Conservation (phyloP, 352 stramenopile species). For the Pythium rhizo-oryzae region DNA sequence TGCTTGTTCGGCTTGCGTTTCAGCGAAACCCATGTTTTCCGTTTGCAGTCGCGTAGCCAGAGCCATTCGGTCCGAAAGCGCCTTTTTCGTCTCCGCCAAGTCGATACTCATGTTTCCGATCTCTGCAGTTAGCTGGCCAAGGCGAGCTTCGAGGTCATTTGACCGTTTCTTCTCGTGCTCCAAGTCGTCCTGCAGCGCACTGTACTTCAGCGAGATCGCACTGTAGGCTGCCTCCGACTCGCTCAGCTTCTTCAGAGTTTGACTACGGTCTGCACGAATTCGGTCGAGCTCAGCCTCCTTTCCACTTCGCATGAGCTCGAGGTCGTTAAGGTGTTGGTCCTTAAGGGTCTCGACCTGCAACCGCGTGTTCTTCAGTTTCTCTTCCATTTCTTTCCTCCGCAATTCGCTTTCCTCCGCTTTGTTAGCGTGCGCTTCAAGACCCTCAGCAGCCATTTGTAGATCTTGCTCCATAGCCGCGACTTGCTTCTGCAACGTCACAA, state of each 20-base stretch:
- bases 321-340: constrained; percentile 58
- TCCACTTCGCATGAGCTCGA: constrained; percentile 62
- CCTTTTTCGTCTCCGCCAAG: constrained; percentile 80
- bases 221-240: constrained; percentile 37
- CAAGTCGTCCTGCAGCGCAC: constrained; percentile 40
- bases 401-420: constrained; percentile 62
- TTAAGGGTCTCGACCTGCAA: constrained; percentile 55
- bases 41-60: constrained; percentile 81
- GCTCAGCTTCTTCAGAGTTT: constrained; percentile 25
- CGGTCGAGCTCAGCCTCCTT: constrained; percentile 62
- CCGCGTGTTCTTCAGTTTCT: constrained; percentile 49
- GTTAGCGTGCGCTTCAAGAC: constrained; percentile 63
- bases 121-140: constrained; percentile 60
- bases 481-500: constrained; percentile 68
- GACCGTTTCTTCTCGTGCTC: constrained; percentile 41
- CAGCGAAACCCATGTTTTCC: constrained; percentile 85
- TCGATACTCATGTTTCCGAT: constrained; percentile 73
- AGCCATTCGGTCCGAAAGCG: constrained; percentile 81
- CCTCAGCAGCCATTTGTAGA: constrained; percentile 65
- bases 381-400: constrained; percentile 50
- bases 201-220: constrained; percentile 35
- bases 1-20: constrained; percentile 78
- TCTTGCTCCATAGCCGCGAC: constrained; percentile 63
- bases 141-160: constrained; percentile 45
- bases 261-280: constrained; percentile 41